Conservation (phyloP, 208 protist genomes). For the Trypanosoma vivax region DNA sequence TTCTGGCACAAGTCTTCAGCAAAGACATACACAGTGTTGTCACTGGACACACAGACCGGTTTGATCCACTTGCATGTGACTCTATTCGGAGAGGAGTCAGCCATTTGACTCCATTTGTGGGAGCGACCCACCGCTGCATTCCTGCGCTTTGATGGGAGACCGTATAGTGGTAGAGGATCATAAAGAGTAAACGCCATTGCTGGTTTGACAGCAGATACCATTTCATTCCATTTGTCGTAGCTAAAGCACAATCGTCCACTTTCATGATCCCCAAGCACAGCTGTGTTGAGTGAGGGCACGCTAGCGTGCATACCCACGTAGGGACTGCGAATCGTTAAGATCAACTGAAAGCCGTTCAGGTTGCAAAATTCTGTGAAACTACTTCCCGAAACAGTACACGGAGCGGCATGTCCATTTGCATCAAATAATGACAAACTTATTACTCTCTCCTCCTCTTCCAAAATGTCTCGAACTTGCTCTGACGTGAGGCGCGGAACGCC, state of each 20-base stretch:
- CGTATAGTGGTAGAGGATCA: slow-evolving; percentile 46
- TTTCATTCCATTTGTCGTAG: slow-evolving; percentile 42
- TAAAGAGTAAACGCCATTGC: slow-evolving; percentile 38
- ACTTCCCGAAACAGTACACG: slow-evolving; percentile 31
- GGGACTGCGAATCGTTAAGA: slow-evolving; percentile 55
- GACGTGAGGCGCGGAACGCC: slow-evolving; percentile 62
- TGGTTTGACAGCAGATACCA: slow-evolving; percentile 44
- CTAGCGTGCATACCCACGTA: slow-evolving; percentile 60
- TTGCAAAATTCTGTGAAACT: slow-evolving; percentile 53
- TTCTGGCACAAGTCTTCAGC: slow-evolving; percentile 15
- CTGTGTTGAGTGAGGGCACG: slow-evolving; percentile 35
- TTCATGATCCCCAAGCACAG: slow-evolving; percentile 53
- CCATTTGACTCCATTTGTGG: slow-evolving; percentile 23
- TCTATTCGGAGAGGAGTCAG: slow-evolving; percentile 1
- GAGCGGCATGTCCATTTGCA: slow-evolving; percentile 39
- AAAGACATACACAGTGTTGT: slow-evolving; percentile 25
- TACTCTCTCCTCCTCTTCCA: slow-evolving; percentile 48
- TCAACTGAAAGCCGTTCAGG: slow-evolving; percentile 39
- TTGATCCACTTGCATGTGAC: slow-evolving; percentile 19
- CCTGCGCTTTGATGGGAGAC: slow-evolving; percentile 32
- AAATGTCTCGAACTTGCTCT: slow-evolving; percentile 45
- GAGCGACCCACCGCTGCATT: slow-evolving; percentile 30
- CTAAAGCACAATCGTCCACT: slow-evolving; percentile 49
- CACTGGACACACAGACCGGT: slow-evolving; percentile 14
- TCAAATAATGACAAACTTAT: slow-evolving; percentile 66